phyloP scores from a whole-genome alignment of 1,139 yeast species.

The Sugiyamaella neomexicana region DNA sequence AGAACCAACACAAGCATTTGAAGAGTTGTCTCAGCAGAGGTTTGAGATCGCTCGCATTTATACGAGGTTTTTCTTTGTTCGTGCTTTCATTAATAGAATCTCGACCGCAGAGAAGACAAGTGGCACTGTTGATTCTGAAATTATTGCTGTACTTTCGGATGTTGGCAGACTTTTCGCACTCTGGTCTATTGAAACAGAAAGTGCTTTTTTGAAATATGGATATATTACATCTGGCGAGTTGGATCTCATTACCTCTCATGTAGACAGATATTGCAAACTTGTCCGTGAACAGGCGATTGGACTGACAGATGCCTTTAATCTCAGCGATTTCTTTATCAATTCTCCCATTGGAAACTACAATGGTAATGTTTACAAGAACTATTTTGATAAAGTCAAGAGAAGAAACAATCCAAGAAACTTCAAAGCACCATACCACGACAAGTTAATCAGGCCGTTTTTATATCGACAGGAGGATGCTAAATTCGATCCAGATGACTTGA shows the following conservation, averaged over 20 bases:
- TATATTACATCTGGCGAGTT: slow-evolving; percentile 48
- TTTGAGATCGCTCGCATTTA: slow-evolving; percentile 48
- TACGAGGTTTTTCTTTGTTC: slow-evolving; percentile 43
- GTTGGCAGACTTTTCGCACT: slow-evolving; percentile 65
- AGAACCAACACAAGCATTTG: slow-evolving; percentile 43
- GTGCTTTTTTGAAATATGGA: slow-evolving; percentile 71
- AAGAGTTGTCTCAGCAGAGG: slow-evolving; percentile 46
- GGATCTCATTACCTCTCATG: slow-evolving; percentile 38
- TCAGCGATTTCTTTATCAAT: slow-evolving; percentile 81
- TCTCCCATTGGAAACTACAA: slow-evolving; percentile 82
- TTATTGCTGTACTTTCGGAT: slow-evolving; percentile 45
- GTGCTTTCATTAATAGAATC: slow-evolving; percentile 42
- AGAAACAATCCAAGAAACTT: slow-evolving; percentile 39
- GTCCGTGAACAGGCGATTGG: slow-evolving; percentile 74
- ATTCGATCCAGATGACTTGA: slow-evolving; percentile 3
- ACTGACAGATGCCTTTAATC: slow-evolving; percentile 82
- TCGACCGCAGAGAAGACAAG: slow-evolving; percentile 15
- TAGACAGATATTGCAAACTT: slow-evolving; percentile 40
- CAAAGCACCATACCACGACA: slow-evolving; percentile 45
- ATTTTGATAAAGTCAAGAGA: slow-evolving; percentile 46
- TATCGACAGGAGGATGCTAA: slow-evolving; percentile 19
- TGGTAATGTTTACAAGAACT: slow-evolving; percentile 85
- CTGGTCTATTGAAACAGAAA: slow-evolving; percentile 70
- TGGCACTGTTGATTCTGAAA: slow-evolving; percentile 28
- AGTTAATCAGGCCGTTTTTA: slow-evolving; percentile 44